Evolutionary conservation across 345 rosid genomes (phyloP).

Genomic region (Eucalyptus sideroxylon): DNA sequence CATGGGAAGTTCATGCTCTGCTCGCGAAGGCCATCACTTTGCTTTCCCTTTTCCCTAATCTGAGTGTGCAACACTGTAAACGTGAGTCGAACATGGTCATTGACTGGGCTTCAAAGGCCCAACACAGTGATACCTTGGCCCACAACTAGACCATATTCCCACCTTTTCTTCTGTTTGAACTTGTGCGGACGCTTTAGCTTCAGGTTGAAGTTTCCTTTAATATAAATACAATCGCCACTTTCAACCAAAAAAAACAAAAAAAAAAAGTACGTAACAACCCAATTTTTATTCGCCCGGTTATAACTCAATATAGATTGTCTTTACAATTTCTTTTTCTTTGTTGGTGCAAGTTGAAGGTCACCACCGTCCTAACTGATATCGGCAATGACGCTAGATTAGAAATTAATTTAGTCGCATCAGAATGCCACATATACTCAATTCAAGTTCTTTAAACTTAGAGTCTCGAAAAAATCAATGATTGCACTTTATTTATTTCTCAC

Average conservation of each 20-base stretch:
- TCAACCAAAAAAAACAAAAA: too few species aligned
- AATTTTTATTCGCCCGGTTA: not conserved
- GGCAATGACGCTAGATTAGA: not conserved
- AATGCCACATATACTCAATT: not conserved
- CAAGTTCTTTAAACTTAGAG: not conserved
- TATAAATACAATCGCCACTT: too few species aligned
- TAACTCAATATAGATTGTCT: not conserved
- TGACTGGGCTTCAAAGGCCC: too few species aligned
- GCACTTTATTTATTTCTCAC: not conserved
- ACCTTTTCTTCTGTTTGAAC: too few species aligned
- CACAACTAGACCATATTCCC: too few species aligned
- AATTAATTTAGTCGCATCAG: not conserved
- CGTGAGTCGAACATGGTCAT: too few species aligned
- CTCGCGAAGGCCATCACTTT: too few species aligned
- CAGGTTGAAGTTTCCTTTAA: too few species aligned
- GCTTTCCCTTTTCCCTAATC: too few species aligned
- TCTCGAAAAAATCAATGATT: not conserved
- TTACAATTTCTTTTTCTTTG: not conserved
- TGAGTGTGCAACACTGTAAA: too few species aligned
- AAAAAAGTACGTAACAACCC: not conserved
- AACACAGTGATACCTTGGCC: too few species aligned
- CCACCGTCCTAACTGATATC: not conserved
- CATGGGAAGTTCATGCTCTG: rapidly evolving
- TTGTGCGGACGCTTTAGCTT: too few species aligned
- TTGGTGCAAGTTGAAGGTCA: not conserved